phyloP scores from a whole-genome alignment of 805 yeast genomes.

The Metschnikowia hibisci region DNA sequence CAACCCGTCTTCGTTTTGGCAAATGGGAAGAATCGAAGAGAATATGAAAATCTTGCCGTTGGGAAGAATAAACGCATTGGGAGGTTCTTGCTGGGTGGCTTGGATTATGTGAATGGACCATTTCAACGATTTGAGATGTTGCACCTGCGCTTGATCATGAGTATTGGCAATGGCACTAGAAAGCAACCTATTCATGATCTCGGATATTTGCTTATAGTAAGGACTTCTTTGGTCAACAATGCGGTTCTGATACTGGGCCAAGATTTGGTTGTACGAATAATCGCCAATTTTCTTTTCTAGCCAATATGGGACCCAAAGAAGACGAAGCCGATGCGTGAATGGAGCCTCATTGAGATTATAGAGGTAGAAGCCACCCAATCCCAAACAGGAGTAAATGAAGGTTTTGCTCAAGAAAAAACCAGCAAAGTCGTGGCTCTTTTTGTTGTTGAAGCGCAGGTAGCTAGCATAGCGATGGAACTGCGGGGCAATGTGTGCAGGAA shows the following conservation, averaged over 20 bases:
- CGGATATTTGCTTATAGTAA: constrained; percentile 48
- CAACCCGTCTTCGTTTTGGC: constrained; percentile 80
- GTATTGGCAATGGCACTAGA: constrained; percentile 45
- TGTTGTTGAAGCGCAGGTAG: constrained; percentile 18
- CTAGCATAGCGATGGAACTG: constrained; percentile 12
- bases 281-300: constrained; percentile 63
- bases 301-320: constrained; percentile 67
- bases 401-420: constrained; percentile 23
- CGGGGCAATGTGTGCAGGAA: no score
- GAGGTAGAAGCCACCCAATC: constrained; percentile 19
- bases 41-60: constrained; percentile 95
- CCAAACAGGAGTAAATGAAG: constrained; percentile 30
- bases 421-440: constrained; percentile 7
- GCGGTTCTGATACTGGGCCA: constrained; percentile 47
- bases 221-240: constrained; percentile 67
- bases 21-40: constrained; percentile 70
- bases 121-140: constrained; percentile 38
- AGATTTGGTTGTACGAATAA: constrained; percentile 56
- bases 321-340: constrained; percentile 64
- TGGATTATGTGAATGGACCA: constrained; percentile 76
- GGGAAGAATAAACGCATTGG: constrained; percentile 95
- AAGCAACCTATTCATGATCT: constrained; percentile 62
- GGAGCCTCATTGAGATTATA: constrained; percentile 73
- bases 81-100: constrained; percentile 62
- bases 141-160: constrained; percentile 31